Base-by-base conservation (phyloP, 495 filamentous ascomycete species). In the Penicillium soppii region DNA sequence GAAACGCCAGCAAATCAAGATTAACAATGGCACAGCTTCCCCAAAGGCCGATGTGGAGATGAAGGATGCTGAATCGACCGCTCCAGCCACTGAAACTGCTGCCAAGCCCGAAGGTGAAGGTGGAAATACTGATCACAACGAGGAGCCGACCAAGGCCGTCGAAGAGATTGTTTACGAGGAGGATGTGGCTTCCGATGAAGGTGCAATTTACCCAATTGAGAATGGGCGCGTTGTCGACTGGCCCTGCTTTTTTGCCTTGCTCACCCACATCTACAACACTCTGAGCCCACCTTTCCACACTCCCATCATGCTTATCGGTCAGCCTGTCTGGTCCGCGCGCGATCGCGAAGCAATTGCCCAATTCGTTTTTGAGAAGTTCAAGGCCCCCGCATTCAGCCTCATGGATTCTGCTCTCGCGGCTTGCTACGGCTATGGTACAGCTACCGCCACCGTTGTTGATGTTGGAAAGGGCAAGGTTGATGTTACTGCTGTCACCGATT, bases 331-430 rank as follows among this genome's bases (percentile, higher is more conserved):
- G 89, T 89, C 89, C 8, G 78, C 83, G 5, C 82, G 84, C 40
- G 89, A 96, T 66, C 84, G 85, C 59, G 91, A 96, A 68, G 74
- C 73, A 9, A 80, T 97, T 30, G 86, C 91, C 4, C 88, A 90
- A 49, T 98, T 96, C 71, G 81, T 97, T 54, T 98, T 98, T 57
- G 94, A 97, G 69, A 91, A 91, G 69, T 96, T 96, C 66, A 96
- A 94, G 74, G 90, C 87, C 1, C 94, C 94, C 0, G 91, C 87
- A 0, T 87, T 98, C 43, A 88, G 82, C 45, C 68, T 97, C 32
- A 86, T 97, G 75, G 87, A 97, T 66, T 82, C 88, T 42, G 91
- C 88, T 0, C 67, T 94, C 15, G 91, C 92, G 7, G 83, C 87
- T 0, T 84, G 86, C 55, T 97, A 90, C 62, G 94, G 90, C 2